phyloP scores from a whole-genome alignment of 75 land plant genomes.

The Cunninghamia lanceolata region DNA sequence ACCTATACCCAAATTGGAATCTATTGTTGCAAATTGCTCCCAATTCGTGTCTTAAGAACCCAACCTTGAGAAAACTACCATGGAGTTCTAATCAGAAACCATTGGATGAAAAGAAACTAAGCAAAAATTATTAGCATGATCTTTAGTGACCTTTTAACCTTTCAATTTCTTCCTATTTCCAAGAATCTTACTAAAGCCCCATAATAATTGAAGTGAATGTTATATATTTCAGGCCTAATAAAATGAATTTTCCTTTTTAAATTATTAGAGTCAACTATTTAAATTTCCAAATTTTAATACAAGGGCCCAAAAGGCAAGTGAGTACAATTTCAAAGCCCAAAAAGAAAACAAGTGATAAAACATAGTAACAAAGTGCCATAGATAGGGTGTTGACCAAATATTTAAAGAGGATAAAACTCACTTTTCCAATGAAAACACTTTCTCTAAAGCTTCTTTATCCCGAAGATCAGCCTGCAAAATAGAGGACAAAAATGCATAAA shows the following conservation, averaged over 20 bases:
- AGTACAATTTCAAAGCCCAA: background rate
- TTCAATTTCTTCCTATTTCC: background rate
- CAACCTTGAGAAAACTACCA: background rate
- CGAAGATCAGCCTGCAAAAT: constrained; percentile 1
- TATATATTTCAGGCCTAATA: background rate
- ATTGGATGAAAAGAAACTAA: too few relatives aligned
- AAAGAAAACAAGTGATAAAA: background rate
- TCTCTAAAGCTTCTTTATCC: constrained; percentile 6
- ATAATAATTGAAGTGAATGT: background rate
- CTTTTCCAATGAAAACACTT: background rate
- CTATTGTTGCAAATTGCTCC: background rate
- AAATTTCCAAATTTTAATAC: background rate
- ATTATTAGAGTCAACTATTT: background rate
- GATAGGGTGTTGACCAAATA: background rate
- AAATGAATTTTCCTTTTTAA: background rate
- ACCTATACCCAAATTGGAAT: background rate
- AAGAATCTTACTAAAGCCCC: background rate
- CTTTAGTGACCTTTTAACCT: background rate
- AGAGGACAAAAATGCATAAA: background rate
- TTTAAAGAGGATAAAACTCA: background rate
- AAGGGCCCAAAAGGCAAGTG: background rate
- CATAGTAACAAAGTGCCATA: background rate
- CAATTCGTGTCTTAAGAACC: background rate
- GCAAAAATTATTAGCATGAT: too few relatives aligned
- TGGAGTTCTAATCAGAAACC: background rate